Conservation (phyloP, 2,329 filamentous ascomycete species). For the Blastomyces parvus region DNA sequence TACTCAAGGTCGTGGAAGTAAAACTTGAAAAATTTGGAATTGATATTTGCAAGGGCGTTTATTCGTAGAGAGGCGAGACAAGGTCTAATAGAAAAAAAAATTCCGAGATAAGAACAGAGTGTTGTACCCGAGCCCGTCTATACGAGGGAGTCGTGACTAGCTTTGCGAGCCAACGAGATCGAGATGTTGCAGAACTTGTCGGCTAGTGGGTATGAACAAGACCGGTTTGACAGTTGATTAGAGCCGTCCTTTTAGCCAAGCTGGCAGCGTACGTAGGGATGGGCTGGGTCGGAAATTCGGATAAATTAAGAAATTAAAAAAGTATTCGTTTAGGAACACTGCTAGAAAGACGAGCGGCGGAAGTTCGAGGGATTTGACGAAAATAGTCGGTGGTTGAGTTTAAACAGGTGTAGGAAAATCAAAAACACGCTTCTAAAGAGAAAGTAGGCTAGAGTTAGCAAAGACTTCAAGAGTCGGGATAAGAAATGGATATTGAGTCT, state of each 20-base stretch:
- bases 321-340: neutral
- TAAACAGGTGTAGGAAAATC: neutral
- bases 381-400: neutral
- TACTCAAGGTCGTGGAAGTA: conserved; percentile 30
- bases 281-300: neutral
- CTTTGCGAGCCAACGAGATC: neutral
- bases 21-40: conserved; percentile 19
- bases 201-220: neutral
- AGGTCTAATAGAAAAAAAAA: neutral
- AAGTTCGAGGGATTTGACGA: neutral
- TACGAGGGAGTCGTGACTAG: neutral
- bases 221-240: neutral
- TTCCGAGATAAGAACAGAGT: neutral
- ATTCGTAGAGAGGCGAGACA: conserved; percentile 6
- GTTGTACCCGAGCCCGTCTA: neutral
- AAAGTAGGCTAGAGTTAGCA: neutral
- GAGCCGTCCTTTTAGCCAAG: neutral
- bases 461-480: neutral
- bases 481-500: neutral
- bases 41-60: conserved; percentile 17
- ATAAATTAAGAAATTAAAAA: conserved; percentile 3
- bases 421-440: neutral
- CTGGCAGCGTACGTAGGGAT: neutral
- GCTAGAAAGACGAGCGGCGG: neutral
- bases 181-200: neutral